phyloP scores from a whole-genome alignment of 495 filamentous ascomycete species.

The Penicillium silybi region DNA sequence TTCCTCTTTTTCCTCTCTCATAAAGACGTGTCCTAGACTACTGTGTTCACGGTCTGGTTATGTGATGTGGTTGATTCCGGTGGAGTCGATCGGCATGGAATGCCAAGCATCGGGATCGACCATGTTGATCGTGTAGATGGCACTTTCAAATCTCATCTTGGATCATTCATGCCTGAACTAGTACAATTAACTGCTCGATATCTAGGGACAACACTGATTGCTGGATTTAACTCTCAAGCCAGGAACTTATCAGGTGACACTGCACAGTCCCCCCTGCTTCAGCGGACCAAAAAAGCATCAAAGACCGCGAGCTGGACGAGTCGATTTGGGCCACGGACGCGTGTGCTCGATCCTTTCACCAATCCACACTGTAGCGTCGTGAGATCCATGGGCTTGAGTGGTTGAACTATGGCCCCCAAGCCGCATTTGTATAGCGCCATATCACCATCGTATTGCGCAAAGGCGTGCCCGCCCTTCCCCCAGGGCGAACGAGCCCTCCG shows the following conservation, averaged over 20 bases:
- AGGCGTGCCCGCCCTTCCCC: conserved; percentile 19
- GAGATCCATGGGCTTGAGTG: background rate
- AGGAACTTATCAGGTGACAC: background rate
- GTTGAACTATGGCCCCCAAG: background rate
- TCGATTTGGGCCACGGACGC: background rate
- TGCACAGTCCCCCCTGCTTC: background rate
- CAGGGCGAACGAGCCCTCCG: conserved; percentile 3
- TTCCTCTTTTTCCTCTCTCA: background rate
- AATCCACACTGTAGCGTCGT: background rate
- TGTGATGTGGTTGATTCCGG: background rate
- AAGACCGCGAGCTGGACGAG: background rate
- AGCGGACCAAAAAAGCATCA: background rate
- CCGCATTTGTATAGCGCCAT: background rate
- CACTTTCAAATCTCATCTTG: background rate
- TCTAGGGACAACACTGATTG: too few relatives aligned
- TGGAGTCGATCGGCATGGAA: background rate
- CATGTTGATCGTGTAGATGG: background rate
- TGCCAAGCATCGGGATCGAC: background rate
- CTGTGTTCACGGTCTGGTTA: background rate
- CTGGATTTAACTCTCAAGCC: background rate
- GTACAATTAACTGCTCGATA: too few relatives aligned
- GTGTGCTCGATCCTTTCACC: background rate
- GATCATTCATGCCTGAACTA: too few relatives aligned
- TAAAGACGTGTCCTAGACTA: conserved; percentile 10
- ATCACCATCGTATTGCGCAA: conserved; percentile 9